Conservation (phyloP, 805 yeast genomes). For the Ascoidea tarda region DNA sequence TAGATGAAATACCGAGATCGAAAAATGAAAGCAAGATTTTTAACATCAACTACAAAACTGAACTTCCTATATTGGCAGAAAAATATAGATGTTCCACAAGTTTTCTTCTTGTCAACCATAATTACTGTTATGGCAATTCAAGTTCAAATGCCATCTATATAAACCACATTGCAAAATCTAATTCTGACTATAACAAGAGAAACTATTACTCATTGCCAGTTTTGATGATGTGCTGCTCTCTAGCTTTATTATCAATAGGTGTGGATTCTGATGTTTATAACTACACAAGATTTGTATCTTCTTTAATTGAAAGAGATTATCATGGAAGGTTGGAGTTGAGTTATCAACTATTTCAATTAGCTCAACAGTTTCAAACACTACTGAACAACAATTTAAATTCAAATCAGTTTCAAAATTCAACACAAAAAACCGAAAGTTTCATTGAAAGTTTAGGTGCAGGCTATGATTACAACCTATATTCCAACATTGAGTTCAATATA, state of each 20-base stretch:
- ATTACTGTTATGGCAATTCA: too few relatives aligned
- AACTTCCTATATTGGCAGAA: too few relatives aligned
- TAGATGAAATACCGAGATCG: too few relatives aligned
- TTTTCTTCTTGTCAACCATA: too few relatives aligned
- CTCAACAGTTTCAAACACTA: neutral
- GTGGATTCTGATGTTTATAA: neutral
- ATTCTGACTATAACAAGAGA: neutral
- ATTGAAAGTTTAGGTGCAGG: neutral
- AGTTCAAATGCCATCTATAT: too few relatives aligned
- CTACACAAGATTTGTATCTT: neutral
- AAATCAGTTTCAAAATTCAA: neutral
- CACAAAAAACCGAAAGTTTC: neutral
- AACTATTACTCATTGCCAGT: neutral
- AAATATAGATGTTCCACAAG: too few relatives aligned
- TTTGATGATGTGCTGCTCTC: neutral
- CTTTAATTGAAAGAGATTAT: neutral
- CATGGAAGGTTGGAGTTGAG: neutral
- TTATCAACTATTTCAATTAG: neutral
- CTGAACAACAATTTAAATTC: neutral
- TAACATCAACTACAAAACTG: too few relatives aligned
- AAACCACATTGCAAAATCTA: too few relatives aligned
- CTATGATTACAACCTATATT: slow-evolving; percentile 2
- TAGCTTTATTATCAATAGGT: neutral
- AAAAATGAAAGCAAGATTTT: too few relatives aligned
- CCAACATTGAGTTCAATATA: slow-evolving; percentile 7